These are phyloP conservation scores for Fraxinus ornus DNA, from an alignment of 305 asterid genomes.

Conservation along the genomic window DNA sequence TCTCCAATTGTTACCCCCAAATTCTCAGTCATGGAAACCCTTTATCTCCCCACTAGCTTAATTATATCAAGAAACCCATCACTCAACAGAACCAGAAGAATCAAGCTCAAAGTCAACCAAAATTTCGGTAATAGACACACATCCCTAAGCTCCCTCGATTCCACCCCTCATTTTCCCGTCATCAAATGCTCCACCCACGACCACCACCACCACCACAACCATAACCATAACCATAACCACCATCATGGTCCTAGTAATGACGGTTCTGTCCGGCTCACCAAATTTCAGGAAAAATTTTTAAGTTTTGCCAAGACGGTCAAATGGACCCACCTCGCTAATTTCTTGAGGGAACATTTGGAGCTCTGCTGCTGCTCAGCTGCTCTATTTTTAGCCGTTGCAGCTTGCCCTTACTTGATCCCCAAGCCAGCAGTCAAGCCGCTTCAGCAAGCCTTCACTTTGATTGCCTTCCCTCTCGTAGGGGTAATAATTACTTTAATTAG, in stretches of 20 bases:
- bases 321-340: conserved; percentile 71
- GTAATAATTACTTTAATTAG: conserved; percentile 33
- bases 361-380: conserved; percentile 83
- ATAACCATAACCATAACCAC: conserved; percentile 27
- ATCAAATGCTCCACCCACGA: conserved; percentile 32
- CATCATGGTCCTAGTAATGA: conserved; percentile 36
- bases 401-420: conserved; percentile 72
- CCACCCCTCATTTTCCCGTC: conserved; percentile 25
- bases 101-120: conserved; percentile 39
- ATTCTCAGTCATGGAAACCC: conserved; percentile 44
- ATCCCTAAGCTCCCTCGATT: conserved; percentile 19
- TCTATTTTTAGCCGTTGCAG: conserved; percentile 71
- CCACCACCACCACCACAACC: conserved; percentile 14
- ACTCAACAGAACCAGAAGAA: conserved; percentile 24
- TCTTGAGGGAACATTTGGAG: conserved; percentile 73
- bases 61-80: conserved; percentile 31
- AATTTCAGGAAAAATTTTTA: conserved; percentile 57
- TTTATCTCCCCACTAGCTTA: conserved; percentile 32
- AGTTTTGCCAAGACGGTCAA: conserved; percentile 54
- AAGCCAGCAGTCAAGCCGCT: conserved; percentile 52
- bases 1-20: conserved; percentile 2
- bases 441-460: conserved; percentile 53
- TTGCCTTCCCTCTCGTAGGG: conserved; percentile 93
- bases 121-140: conserved; percentile 18
- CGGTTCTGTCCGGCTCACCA: conserved; percentile 47